Base-by-base conservation (phyloP, 192 early-diverging fungal species). In the Backusella tuberculispora region DNA sequence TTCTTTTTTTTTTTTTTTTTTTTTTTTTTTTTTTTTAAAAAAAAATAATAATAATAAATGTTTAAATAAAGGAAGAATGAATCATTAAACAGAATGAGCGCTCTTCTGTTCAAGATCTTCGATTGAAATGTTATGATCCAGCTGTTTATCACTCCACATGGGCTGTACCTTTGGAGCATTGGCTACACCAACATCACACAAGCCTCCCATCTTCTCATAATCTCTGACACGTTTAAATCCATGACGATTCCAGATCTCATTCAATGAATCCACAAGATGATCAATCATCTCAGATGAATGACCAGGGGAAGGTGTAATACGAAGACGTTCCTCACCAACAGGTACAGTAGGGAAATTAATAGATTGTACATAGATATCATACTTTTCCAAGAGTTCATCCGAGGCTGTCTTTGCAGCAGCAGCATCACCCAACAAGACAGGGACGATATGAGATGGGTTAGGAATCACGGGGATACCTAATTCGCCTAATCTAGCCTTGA, bases 391-490 rank as follows among this genome's bases (percentile, higher is more conserved):
- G 60, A 99, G 86, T 86, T 96, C 92, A 80, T 99, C 97, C 21
- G 93, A 95, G 44, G 97, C 94, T 9, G 86, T 88, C 84, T 98
- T 99, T 81, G 93, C 93, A 71, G 88, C 86, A 78, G 96, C 96
- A 63, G 97, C 97, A 78, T 99, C 95, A 71, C 97, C 97, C n/a
- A 99, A 93, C 53, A 99, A 90, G 19, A 99, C 94, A 21, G 97
- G 97, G 48, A 99, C 97, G 83, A 99, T 99, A 82, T 99, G 97
- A 76, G 95, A 96, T 14, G 97, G 96, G 85, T 99, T 99, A 74
- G 97, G 97, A 42, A 97, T 89, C 9, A 98, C 97, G 10, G 97
- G 97, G 74, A 99, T 97, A 69, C 93, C 96, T n/a, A 94, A 82
- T 26, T 87, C 81, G 46, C 85, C 90, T 66, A 99, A 80, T 24